Conservation (phyloP, 768 basidiomycete genomes). For the Baorangia bicolor region DNA sequence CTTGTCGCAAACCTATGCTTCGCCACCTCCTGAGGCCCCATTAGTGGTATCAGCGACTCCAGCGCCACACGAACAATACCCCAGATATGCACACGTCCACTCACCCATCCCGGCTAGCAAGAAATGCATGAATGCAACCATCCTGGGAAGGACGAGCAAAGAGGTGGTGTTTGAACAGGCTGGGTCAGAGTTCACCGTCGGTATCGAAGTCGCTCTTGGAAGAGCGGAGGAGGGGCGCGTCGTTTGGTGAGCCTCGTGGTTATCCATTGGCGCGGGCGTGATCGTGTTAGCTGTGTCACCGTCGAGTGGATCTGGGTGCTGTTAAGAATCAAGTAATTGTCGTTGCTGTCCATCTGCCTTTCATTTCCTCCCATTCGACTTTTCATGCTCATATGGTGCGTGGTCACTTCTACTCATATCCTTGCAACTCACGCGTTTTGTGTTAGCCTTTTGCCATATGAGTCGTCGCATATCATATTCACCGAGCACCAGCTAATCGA, state of each 20-base stretch:
- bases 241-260: conserved; percentile 25
- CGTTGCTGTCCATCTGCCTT: conserved; percentile 17
- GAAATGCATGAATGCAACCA: conserved; percentile 10
- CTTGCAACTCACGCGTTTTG: neutral
- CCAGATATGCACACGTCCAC: conserved; percentile 30
- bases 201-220: conserved; percentile 33
- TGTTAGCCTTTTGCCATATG: neutral
- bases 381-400: conserved; percentile 6
- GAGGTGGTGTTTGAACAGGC: conserved; percentile 28
- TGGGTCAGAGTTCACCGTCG: conserved; percentile 28
- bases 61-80: conserved; percentile 22
- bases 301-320: neutral
- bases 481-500: conserved; percentile 13
- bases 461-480: conserved; percentile 1
- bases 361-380: neutral
- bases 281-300: neutral
- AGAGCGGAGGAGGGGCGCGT: conserved; percentile 34
- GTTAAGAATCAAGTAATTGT: conserved; percentile 14
- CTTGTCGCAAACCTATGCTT: conserved; percentile 30
- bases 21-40: conserved; percentile 31
- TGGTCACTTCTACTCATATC: neutral
- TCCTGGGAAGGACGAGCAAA: conserved; percentile 14
- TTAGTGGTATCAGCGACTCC: conserved; percentile 17
- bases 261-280: neutral
- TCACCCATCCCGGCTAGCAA: conserved; percentile 15